Conservation (phyloP, 2,329 filamentous ascomycete species). For the Endoconidiophora laricicola region DNA sequence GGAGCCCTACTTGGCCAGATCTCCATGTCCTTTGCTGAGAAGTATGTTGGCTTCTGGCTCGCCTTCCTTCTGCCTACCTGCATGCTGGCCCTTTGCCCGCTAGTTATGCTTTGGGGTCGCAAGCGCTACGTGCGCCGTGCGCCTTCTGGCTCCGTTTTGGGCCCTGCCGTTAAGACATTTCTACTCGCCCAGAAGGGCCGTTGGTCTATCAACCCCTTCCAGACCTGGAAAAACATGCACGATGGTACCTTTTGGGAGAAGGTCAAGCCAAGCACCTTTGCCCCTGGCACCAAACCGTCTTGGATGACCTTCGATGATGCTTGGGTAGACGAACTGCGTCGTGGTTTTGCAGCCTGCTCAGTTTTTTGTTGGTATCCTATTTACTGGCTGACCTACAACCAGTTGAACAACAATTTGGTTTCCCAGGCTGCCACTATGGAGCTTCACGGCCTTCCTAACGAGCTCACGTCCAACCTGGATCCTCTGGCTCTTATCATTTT, state of each 20-base stretch:
- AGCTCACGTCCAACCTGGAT: conserved; percentile 58
- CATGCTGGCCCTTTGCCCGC: conserved; percentile 45
- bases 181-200: conserved; percentile 48
- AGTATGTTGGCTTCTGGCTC: conserved; percentile 61
- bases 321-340: conserved; percentile 60
- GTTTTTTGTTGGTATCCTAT: conserved; percentile 56
- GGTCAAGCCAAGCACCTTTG: conserved; percentile 51
- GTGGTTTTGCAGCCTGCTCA: conserved; percentile 49
- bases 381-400: conserved; percentile 35
- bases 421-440: conserved; percentile 50
- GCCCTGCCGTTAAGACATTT: conserved; percentile 45
- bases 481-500: conserved; percentile 58
- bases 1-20: conserved; percentile 48
- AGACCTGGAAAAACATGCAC: conserved; percentile 41
- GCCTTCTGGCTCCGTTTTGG: conserved; percentile 50
- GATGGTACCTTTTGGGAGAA: conserved; percentile 45
- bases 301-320: conserved; percentile 71
- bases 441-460: conserved; percentile 57
- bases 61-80: conserved; percentile 51
- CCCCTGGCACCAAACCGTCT: conserved; percentile 32
- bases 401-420: conserved; percentile 40
- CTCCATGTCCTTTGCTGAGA: conserved; percentile 54
- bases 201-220: conserved; percentile 49
- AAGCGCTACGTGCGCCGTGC: conserved; percentile 40
- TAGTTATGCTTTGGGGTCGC: conserved; percentile 43